Evolutionary conservation across 352 stramenopile species (phyloP), one percentile per base, ranked within the genome.

Genomic region (Phytophthora citricola): DNA sequence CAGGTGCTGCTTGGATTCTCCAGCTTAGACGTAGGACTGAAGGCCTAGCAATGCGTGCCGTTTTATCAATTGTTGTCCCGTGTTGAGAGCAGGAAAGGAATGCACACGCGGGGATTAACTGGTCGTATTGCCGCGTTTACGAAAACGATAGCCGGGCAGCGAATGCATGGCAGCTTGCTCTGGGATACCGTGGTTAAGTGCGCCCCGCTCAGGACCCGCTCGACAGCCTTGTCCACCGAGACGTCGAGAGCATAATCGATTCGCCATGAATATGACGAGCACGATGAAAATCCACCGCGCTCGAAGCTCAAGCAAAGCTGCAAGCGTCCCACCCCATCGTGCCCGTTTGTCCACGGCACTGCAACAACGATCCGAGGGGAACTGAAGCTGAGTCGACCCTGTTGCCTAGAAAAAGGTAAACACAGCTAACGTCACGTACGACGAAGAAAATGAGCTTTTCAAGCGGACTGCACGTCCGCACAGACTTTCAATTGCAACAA

Each of bases 201-300:
- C 60, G 60, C 60, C 60, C 60, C 20, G 52, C 41, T 63, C 60
- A 68, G 58, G 39, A 24, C 17, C 17, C 17, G 17, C 17, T 20
- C 17, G 17, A 20, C 17, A 20, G 17, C 12, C 44, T 63, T 69
- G 53, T 58, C 44, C 61, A 64, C 36, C 61, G 61, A 58, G 53
- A 58, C 32, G 41, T n/a, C 3, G 11, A 20, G 51, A 38, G 52
- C 44, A 63, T 68, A 63, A 68, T 68, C 60, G 51, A 41, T 12
- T 5, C 5, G 5, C 4, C 24, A 20, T 4, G n/a, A 32, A 40
- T 47, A 67, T 67, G 59, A 67, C 7, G 38, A 26, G 39, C 52
- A 20, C 36, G 17, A 39, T 43, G 41, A 55, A 63, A 57, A 57
- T 56, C 56, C 44, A 60, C 14, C 10, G 38, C 15, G 15, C 14